A percentile compares a stretch with the other conserved stretches of the same genome.
Conservation (phyloP, 148 eudicot genomes). For the Fallopia convolvulus region DNA sequence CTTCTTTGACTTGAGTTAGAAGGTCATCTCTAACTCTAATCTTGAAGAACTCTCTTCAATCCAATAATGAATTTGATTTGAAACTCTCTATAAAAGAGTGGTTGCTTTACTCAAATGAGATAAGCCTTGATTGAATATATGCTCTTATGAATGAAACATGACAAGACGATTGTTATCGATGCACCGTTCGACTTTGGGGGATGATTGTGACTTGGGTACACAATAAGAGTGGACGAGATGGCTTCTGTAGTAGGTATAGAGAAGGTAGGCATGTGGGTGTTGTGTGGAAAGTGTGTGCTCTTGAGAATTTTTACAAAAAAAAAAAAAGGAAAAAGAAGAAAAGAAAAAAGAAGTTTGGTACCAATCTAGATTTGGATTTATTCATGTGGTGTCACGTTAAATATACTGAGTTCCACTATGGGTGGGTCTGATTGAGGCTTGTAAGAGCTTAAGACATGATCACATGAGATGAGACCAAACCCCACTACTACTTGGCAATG, state of each 20-base stretch:
- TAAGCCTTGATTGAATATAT: conserved; percentile 6
- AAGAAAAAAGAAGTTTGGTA: not conserved
- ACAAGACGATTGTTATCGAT: not conserved
- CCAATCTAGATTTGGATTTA: not conserved
- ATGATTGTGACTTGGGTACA: conserved; percentile 4
- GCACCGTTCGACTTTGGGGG: not conserved
- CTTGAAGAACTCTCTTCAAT: not conserved
- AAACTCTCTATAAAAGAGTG: not conserved
- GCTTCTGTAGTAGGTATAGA: not conserved
- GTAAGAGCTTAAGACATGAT: not conserved
- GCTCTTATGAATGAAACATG: conserved; percentile 7
- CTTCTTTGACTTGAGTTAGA: not conserved
- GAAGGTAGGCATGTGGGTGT: not conserved
- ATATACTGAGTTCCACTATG: conserved; percentile 7
- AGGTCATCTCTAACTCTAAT: not conserved
- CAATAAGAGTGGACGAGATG: conserved; percentile 4
- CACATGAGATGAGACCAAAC: not conserved
- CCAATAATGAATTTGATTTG: not conserved
- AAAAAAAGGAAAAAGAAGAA: too few relatives aligned
- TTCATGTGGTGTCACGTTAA: not conserved
- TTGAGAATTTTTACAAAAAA: not conserved
- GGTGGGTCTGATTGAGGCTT: conserved; percentile 3
- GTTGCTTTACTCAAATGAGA: not conserved
- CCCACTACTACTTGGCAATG: not conserved
- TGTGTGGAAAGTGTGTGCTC: not conserved